Evolutionary conservation across 108 stramenopile genomes (phyloP).

Genomic region (Fragilaria radians): DNA sequence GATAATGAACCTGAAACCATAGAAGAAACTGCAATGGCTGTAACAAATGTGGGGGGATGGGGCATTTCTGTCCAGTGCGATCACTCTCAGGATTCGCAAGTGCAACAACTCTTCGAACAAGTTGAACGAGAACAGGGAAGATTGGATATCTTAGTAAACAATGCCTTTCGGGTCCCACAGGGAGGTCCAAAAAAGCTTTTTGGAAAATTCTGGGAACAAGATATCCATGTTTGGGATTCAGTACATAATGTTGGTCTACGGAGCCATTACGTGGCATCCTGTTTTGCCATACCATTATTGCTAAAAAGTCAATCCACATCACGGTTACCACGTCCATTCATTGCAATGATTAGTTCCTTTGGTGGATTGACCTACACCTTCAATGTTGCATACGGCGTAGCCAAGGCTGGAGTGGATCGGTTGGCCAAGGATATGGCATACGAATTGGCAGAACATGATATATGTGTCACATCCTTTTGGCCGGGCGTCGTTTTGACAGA

Average conservation of each 20-base stretch:
- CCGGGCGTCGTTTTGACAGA: slow-evolving; percentile 87
- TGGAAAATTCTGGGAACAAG: slow-evolving; percentile 76
- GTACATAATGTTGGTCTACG: slow-evolving; percentile 64
- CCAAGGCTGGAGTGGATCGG: slow-evolving; percentile 82
- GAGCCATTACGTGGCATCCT: slow-evolving; percentile 47
- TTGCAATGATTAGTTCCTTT: slow-evolving; percentile 57
- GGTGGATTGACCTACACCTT: slow-evolving; percentile 81
- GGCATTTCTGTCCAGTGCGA: slow-evolving; percentile 53
- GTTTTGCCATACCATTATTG: slow-evolving; percentile 53
- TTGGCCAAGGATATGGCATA: slow-evolving; percentile 72
- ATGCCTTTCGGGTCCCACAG: slow-evolving; percentile 52
- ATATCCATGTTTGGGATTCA: slow-evolving; percentile 65
- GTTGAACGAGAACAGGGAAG: slow-evolving; percentile 46
- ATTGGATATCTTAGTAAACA: slow-evolving; percentile 59
- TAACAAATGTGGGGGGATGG: slow-evolving; percentile 29
- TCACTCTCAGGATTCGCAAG: slow-evolving; percentile 34
- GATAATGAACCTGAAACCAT: slow-evolving; percentile 29
- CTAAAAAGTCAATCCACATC: slow-evolving; percentile 23
- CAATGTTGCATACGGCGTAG: slow-evolving; percentile 89
- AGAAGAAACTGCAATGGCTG: slow-evolving; percentile 46
- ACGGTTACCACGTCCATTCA: slow-evolving; percentile 41
- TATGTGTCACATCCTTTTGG: slow-evolving; percentile 68
- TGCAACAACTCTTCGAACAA: slow-evolving; percentile 28
- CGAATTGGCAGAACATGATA: slow-evolving; percentile 41
- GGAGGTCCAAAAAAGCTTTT: slow-evolving; percentile 22